Base-by-base conservation (phyloP, 78 protist genomes). In the Polysphondylium violaceum region DNA sequence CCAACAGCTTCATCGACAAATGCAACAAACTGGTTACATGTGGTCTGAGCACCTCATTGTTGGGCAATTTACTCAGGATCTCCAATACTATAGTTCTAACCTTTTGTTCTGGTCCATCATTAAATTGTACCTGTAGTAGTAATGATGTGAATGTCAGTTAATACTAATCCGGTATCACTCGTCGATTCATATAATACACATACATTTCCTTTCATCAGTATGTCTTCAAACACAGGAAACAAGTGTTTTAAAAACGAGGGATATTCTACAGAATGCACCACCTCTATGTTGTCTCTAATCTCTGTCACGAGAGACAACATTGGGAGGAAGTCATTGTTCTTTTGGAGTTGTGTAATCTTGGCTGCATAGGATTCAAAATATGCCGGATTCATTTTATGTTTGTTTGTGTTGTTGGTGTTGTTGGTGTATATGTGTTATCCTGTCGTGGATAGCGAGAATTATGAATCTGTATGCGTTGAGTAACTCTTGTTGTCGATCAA, bases 41-140 rank as follows among this genome's bases (percentile, higher is more conserved):
- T n/a, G 86, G 73, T 58, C 53, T 56, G 14, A 93, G 69, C 17
- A 55, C 55, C 60, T 92, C 97, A 55, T 88, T 96, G 58, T 92
- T 94, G 21, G 97, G 97, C 60, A 96, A 67, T 27, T 96, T 91
- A 68, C 93, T 88, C 35, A 96, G 78, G 23, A 94, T 93, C 69
- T 96, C 97, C 19, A 96, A 76, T 51, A 96, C 63, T 23, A 74
- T 76, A 61, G 75, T 88, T 35, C 98, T 92, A 29, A 89, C 71
- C 90, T 95, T 90, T 60, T 94, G 94, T 61, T 71, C 94, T 58
- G 81, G 27, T 33, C 43, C 23, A 61, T 90, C 81, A 64, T 59
- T 65, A 61, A 77, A 72, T 72, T 65, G 92, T 27, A 68, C 75
- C 77, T 71, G 21, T 38, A 21, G 4, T n/a, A n/a, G n/a, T n/a